Evolutionary conservation across 164 flowering plant genomes (phyloP).

Genomic region (Magnolia changhungtana): DNA sequence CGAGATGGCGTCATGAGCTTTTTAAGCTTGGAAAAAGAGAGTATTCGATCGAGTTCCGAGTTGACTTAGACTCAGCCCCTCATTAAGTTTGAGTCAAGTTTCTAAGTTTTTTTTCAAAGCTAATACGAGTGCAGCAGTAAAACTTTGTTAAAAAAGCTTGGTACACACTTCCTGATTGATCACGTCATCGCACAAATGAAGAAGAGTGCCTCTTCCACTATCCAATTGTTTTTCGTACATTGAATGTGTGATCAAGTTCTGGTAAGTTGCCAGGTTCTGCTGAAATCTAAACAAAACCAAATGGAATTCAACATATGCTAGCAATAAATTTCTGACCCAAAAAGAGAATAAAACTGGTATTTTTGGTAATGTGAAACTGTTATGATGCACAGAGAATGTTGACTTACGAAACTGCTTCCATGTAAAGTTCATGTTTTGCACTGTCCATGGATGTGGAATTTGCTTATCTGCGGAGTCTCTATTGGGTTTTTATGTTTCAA

Average conservation of each 20-base stretch:
- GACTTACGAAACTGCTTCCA: too few species aligned
- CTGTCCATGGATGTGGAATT: too few species aligned
- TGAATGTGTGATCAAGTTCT: slow-evolving; percentile 84
- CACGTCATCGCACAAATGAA: slow-evolving; percentile 96
- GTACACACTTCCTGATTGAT: slow-evolving; percentile 92
- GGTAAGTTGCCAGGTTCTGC: slow-evolving; percentile 77
- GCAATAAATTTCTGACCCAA: neutral
- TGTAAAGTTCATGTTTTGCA: too few species aligned
- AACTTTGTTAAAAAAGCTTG: neutral
- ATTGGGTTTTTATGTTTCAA: too few species aligned
- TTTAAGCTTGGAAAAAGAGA: neutral
- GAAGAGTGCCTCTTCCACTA: slow-evolving; percentile 96
- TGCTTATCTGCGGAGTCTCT: too few species aligned
- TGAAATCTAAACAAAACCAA: slow-evolving; percentile 53
- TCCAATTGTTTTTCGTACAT: slow-evolving; percentile 98
- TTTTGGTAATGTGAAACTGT: too few species aligned
- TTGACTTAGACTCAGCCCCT: neutral
- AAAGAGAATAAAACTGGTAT: too few species aligned
- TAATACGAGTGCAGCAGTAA: too few species aligned
- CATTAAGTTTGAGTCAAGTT: neutral
- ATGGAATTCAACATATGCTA: slow-evolving; percentile 6
- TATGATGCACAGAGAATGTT: too few species aligned
- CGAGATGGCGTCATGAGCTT: neutral
- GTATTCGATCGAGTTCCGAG: neutral
- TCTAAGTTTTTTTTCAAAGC: too few species aligned